Percentiles rank a stretch among this genome's conserved stretches.
Evolutionary conservation across 2,329 filamentous ascomycete species (phyloP).

Genomic region (Tolypocladium pustulatum): DNA sequence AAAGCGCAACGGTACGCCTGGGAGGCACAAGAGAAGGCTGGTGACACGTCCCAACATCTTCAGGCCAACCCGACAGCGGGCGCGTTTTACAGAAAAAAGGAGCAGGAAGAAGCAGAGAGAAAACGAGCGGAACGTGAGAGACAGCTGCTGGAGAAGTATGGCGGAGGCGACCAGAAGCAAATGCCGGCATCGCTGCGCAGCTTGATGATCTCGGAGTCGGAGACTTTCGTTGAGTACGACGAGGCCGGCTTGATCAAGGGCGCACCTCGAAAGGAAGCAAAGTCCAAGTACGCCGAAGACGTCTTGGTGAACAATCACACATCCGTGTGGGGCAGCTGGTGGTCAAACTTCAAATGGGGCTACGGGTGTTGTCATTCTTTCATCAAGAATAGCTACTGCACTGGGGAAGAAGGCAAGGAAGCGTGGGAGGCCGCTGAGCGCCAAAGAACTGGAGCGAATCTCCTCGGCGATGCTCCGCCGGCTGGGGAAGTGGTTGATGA

Average conservation of each 20-base stretch:
- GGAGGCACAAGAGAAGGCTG: slow-evolving; percentile 81
- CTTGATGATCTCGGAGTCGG: slow-evolving; percentile 68
- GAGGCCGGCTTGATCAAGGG: slow-evolving; percentile 84
- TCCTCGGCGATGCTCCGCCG: slow-evolving; percentile 24
- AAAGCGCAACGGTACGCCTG: slow-evolving; percentile 83
- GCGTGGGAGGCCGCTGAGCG: slow-evolving; percentile 70
- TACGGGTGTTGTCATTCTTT: slow-evolving; percentile 91
- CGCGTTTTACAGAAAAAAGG: slow-evolving; percentile 72
- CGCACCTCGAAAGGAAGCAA: slow-evolving; percentile 62
- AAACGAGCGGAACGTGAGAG: slow-evolving; percentile 59
- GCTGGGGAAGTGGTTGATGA: slow-evolving; percentile 10
- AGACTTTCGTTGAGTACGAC: slow-evolving; percentile 89
- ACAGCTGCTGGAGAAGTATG: slow-evolving; percentile 72
- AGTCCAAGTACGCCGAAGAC: slow-evolving; percentile 89
- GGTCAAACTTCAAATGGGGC: slow-evolving; percentile 90
- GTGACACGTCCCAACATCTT: slow-evolving; percentile 72
- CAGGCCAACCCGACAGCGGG: slow-evolving; percentile 96
- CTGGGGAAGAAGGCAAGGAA: slow-evolving; percentile 74
- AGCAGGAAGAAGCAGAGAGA: slow-evolving; percentile 60
- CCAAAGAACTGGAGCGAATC: slow-evolving; percentile 37
- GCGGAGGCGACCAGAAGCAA: slow-evolving; percentile 47
- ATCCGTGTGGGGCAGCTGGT: slow-evolving; percentile 94
- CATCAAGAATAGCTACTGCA: slow-evolving; percentile 96
- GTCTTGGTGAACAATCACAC: slow-evolving; percentile 84
- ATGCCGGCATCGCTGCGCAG: slow-evolving; percentile 53